Conservation (phyloP, 2,329 filamentous ascomycete species). For the Ceratocystis diversiconidia region DNA sequence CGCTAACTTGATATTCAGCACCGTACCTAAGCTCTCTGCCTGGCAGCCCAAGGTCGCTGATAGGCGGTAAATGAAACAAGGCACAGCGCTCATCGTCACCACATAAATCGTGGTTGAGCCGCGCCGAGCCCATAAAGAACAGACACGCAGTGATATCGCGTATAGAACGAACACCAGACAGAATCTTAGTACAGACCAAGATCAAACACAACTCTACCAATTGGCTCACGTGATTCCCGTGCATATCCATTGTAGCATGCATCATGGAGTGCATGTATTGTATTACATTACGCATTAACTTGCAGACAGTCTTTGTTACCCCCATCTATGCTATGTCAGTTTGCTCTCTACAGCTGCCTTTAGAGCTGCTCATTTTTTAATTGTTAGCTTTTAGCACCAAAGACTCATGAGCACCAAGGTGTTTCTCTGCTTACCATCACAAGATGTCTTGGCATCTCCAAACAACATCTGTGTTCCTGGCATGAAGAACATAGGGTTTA, state of each 20-base stretch:
- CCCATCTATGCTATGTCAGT: neutral
- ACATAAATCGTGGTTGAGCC: neutral
- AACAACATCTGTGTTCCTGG: constrained; percentile 82
- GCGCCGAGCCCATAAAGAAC: constrained; percentile 6
- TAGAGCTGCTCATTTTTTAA: constrained; percentile 24
- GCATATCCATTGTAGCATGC: neutral
- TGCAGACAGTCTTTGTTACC: neutral
- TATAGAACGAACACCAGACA: neutral
- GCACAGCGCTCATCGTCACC: neutral
- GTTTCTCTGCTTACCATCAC: constrained; percentile 47
- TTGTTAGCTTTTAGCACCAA: neutral
- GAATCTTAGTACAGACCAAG: neutral
- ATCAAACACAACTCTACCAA: too few species aligned
- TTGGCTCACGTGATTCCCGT: too few species aligned
- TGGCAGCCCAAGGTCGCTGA: constrained; percentile 34
- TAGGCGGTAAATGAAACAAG: constrained; percentile 19
- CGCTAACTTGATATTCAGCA: constrained; percentile 25
- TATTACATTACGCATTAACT: neutral
- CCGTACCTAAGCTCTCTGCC: constrained; percentile 38
- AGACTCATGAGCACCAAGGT: neutral
- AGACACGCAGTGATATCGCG: constrained; percentile 7
- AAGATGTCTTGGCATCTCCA: constrained; percentile 73
- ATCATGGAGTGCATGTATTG: neutral
- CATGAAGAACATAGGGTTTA: constrained; percentile 91
- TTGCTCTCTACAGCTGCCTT: constrained; percentile 29